Percentiles rank a stretch among this genome's conserved stretches.
These are phyloP conservation scores for Saccharomycopsis sp. DNA, from an alignment of 805 yeast species.

Conservation along the genomic window DNA sequence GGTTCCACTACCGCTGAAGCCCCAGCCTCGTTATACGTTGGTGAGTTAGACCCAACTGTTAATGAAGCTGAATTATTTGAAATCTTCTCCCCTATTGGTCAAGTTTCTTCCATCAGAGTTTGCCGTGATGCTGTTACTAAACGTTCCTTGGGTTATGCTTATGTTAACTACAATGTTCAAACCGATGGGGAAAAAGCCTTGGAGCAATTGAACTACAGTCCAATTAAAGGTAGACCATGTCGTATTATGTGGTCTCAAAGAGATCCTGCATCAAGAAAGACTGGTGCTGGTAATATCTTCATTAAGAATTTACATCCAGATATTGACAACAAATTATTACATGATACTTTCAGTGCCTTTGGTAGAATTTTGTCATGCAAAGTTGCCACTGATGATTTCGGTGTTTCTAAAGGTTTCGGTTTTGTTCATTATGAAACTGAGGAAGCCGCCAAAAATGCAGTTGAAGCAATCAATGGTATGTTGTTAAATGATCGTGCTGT, in stretches of 20 bases:
- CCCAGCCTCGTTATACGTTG: constrained; percentile 89
- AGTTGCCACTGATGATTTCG: constrained; percentile 91
- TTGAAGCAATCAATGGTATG: constrained; percentile 98
- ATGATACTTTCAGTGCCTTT: constrained; percentile 95
- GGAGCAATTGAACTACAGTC: constrained; percentile 90
- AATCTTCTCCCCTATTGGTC: constrained; percentile 89
- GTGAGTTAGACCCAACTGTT: constrained; percentile 89
- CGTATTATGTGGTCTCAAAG: constrained; percentile 99
- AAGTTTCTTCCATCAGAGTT: constrained; percentile 93
- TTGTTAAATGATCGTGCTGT: constrained; percentile 93
- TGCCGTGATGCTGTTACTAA: constrained; percentile 98
- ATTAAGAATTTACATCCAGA: constrained; percentile 98
- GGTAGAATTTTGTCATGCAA: constrained; percentile 95
- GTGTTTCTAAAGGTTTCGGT: constrained; percentile 92
- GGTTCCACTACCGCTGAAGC: constrained; percentile 41
- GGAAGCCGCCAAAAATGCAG: constrained; percentile 90
- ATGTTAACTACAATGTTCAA: constrained; percentile 87
- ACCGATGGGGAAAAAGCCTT: constrained; percentile 91
- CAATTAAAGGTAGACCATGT: constrained; percentile 92
- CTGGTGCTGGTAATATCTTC: constrained; percentile 94
- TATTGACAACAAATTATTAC: constrained; percentile 97
- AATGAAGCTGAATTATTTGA: constrained; percentile 94
- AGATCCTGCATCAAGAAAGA: constrained; percentile 91
- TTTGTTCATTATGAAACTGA: constrained; percentile 93
- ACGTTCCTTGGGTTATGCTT: constrained; percentile 96